phyloP scores from a whole-genome alignment of 768 basidiomycete species.

The Auricularia auricula-judae region DNA sequence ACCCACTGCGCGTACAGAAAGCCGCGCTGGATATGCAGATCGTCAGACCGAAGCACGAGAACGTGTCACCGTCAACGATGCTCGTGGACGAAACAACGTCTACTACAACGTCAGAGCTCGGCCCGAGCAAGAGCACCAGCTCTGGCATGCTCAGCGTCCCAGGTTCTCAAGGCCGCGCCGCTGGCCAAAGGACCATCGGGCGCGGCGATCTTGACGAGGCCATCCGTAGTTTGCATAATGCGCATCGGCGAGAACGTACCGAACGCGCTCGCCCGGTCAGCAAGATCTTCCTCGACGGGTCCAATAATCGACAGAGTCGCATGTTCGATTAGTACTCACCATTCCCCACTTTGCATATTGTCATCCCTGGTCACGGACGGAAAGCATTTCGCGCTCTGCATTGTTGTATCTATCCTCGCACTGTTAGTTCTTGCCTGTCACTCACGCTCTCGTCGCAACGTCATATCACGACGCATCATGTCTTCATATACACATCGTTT shows the following conservation, averaged over 20 bases:
- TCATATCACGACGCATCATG: background rate
- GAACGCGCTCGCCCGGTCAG: constrained; percentile 49
- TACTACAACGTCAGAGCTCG: constrained; percentile 11
- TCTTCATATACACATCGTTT: background rate
- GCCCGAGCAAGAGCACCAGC: background rate
- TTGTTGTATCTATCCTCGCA: background rate
- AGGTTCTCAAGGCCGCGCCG: constrained; percentile 31
- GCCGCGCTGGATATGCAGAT: constrained; percentile 52
- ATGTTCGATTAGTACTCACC: constrained; percentile 12
- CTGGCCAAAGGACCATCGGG: constrained; percentile 44
- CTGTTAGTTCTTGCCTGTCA: background rate
- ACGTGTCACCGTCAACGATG: constrained; percentile 9
- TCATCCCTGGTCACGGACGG: background rate
- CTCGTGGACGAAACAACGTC: constrained; percentile 9
- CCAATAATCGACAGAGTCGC: constrained; percentile 16
- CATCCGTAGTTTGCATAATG: constrained; percentile 67
- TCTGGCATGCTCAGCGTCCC: constrained; percentile 10
- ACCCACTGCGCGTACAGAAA: constrained; percentile 36
- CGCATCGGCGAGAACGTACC: constrained; percentile 38
- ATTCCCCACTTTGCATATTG: no score
- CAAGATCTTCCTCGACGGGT: constrained; percentile 73
- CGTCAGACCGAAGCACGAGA: background rate
- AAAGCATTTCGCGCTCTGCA: background rate
- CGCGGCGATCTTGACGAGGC: constrained; percentile 78
- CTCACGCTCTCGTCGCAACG: background rate